phyloP scores from a whole-genome alignment of 2,329 filamentous ascomycete genomes.

The Daldinia sp. region DNA sequence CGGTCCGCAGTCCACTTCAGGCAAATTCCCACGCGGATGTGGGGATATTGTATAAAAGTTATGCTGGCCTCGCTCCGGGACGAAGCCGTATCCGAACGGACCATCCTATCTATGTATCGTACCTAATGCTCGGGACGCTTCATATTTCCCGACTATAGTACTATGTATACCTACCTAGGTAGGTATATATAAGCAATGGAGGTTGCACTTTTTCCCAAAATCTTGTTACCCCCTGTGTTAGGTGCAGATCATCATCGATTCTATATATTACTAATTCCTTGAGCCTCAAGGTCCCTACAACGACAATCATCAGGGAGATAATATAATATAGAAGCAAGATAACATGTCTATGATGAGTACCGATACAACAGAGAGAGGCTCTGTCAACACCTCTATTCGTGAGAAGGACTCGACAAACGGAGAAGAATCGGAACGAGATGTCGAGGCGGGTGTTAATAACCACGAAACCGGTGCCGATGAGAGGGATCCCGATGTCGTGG shows the following conservation, averaged over 20 bases:
- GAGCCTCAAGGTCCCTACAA: background rate
- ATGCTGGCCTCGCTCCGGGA: constrained; percentile 25
- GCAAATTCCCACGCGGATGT: background rate
- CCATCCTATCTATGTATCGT: background rate
- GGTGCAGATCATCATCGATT: constrained; percentile 2
- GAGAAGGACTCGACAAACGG: constrained; percentile 18
- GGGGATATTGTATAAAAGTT: constrained; percentile 31
- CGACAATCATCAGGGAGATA: background rate
- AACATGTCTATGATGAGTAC: constrained; percentile 14
- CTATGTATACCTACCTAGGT: too few species aligned
- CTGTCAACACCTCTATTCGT: background rate
- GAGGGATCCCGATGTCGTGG: constrained; percentile 65
- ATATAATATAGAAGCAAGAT: constrained; percentile 1
- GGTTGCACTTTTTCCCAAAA: background rate
- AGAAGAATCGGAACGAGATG: constrained; percentile 20
- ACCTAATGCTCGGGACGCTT: background rate
- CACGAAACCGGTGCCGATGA: constrained; percentile 14
- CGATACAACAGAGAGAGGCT: constrained; percentile 20
- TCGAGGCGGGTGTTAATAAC: constrained; percentile 25
- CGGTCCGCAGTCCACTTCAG: constrained; percentile 6
- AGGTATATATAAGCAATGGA: constrained; percentile 27
- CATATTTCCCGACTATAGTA: constrained; percentile 7
- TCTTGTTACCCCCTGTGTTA: background rate
- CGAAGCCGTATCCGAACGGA: constrained; percentile 21
- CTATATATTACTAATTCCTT: background rate